Percentiles rank a stretch among this genome's conserved stretches.
Conservation (phyloP, 2,329 filamentous ascomycete genomes). For the Periconia sp. region DNA sequence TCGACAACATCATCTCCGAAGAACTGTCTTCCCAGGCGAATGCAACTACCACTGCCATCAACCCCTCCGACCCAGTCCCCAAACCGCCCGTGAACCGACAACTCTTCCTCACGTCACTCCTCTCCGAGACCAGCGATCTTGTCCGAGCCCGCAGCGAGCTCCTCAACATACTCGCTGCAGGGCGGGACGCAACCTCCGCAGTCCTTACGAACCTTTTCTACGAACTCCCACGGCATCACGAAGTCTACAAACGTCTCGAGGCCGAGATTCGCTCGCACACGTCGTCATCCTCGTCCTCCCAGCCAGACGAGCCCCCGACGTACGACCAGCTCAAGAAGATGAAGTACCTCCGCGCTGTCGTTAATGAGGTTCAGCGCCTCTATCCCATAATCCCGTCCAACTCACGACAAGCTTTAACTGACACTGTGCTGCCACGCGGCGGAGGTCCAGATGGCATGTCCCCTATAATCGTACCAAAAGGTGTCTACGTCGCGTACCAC, state of each 20-base stretch:
- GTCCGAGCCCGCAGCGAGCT: slow-evolving; percentile 28
- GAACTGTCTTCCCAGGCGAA: slow-evolving; percentile 68
- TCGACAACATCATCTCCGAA: slow-evolving; percentile 75
- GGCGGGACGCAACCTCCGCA: slow-evolving; percentile 36
- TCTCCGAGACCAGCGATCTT: slow-evolving; percentile 17
- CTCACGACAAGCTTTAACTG: slow-evolving; percentile 23
- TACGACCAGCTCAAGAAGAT: slow-evolving; percentile 32
- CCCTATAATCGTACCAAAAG: slow-evolving; percentile 33
- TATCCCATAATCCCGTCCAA: slow-evolving; percentile 36
- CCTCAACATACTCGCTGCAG: slow-evolving; percentile 38
- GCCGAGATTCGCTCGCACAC: slow-evolving; percentile 40
- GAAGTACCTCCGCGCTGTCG: slow-evolving; percentile 29
- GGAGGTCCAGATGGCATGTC: slow-evolving; percentile 26
- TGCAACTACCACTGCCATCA: slow-evolving; percentile 59
- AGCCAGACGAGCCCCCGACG: slow-evolving; percentile 15
- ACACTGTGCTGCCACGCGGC: slow-evolving; percentile 33
- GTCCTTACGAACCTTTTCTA: slow-evolving; percentile 37
- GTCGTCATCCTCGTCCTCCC: slow-evolving; percentile 41
- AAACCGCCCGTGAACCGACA: slow-evolving; percentile 9
- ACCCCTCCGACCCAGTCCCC: not conserved
- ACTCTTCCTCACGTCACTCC: slow-evolving; percentile 28
- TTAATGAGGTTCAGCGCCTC: slow-evolving; percentile 36
- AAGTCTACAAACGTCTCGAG: slow-evolving; percentile 33
- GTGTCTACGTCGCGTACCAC: slow-evolving; percentile 15
- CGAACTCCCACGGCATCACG: slow-evolving; percentile 40